Base-by-base conservation (phyloP, 331 rosid genomes). In the Phaseolus coccineus region DNA sequence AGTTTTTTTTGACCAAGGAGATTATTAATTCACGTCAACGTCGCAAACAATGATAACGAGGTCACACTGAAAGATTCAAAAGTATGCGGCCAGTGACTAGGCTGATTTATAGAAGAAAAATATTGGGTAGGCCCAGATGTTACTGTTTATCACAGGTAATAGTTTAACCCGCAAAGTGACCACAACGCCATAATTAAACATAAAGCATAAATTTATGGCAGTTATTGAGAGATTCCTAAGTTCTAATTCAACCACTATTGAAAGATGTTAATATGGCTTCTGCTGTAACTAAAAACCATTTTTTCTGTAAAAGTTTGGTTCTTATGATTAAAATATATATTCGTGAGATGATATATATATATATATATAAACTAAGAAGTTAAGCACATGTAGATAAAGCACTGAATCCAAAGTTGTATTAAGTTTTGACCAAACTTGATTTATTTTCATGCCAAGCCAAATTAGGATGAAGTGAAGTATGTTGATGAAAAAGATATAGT, bases 21-120 rank as follows among this genome's bases (percentile, higher is more conserved):
- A 82, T 44, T 40, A 55, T 39, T 48, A 52, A 77, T 66, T 72
- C 27, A 8, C 12, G 40, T 22, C 78, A 70, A 63, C 64, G 40
- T 74, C 75, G 81, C 33, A 69, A 85, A 46, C 61, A 71, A 82
- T 37, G 53, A 74, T 13, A 42, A 57, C 48, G 11, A 67, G 51
- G 76, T 73, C 30, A 8, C 16, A 58, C 70, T 28, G 77, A 77
- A 52, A 30, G 83, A 31, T 76, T 63, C 69, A 64, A 55, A 68
- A 58, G 74, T 47, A 73, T 24, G 24, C 24, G 46, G 74, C 39
- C 61, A 46, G 71, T n/a, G 53, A 50, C 9, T 24, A 8, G 31
- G 39, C 62, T 61, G 79, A 67, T 74, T 64, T 74, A 79, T 75
- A 73, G 53, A 79, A 58, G 53, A 59, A 59, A 50, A 71, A 14